Base-by-base conservation (phyloP, 164 flowering plant genomes). In the Magnolia officinalis region DNA sequence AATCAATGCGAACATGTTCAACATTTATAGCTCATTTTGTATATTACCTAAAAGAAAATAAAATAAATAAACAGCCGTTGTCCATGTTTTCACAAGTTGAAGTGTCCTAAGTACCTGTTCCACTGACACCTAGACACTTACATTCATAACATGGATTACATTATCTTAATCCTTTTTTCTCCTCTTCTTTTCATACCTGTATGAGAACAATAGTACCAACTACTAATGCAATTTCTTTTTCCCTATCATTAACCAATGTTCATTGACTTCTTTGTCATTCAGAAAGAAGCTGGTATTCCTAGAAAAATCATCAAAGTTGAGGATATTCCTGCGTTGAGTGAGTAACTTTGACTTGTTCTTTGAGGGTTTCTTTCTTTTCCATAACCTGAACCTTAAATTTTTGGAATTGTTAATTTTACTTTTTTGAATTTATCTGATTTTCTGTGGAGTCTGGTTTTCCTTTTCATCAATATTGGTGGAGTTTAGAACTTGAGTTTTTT, bases 251-350 rank as follows among this genome's bases (percentile, higher is more conserved):
- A 67, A 4, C 74, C 50, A 72, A 50, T 63, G 65, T 73, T 70
- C 37, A 69, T 76, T 2, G 8, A 21, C 52, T 21, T 31, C 29
- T 77, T 75, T 59, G 55, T 72, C 63, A 11, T 81, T 71, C 92
- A 96, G 98, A 94, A 90, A 82, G 98, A 92, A 79, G 96, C 93
- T 73, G 97, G 97, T 65, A 79, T 90, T 82, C 95, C 97, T 23
- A 89, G 86, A 82, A 94, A 80, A 74, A 51, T 84, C 16, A 59
- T 89, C 81, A 94, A 90, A 84, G 90, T 91, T 67, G 98, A 96
- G 82, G 99, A 96, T 71, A 90, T 96, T 63, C 96, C 92, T 76
- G 97, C 98, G 59, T 86, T 96, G 85, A 90, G 99, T 96, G 82
- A 89, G 96, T 87, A 76, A 37, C 72, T 75, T 23, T n/a, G 14